Base-by-base conservation (phyloP, 1,284 basidiomycete species). In the Irpex sp. region DNA sequence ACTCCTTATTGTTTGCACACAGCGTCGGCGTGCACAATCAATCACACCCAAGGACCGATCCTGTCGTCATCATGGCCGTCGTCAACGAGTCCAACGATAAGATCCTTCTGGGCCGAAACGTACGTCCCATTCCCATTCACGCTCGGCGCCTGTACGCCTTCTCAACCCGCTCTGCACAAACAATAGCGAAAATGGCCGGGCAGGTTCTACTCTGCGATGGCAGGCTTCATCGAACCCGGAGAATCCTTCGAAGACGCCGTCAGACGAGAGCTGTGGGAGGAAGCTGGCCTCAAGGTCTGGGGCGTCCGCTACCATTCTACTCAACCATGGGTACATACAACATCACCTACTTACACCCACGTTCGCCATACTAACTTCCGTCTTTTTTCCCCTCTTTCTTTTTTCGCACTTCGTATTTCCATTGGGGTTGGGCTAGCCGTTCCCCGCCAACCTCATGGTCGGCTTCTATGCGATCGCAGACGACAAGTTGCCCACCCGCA, bases 201-300 rank as follows among this genome's bases (percentile, higher is more conserved):
- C 0, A 86, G 81, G 54, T 91, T 92, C 76, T 97, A 94, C 76
- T 96, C 93, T 4, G 93, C 93, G 59, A 78, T 97, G 19, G 94
- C 94, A 1, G 95, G 95, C 1, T 97, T 97, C 72, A 86, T 94
- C 61, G 95, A 97, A 74, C 93, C 94, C 2, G 95, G 92, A n/a
- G 96, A 97, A 76, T 88, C 91, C 0, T 92, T 98, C 67, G 97
- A 99, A 76, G 96, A 98, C 69, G 92, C 96, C 0, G 96, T 98
- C 15, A 84, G 87, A 65, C 84, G 97, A 37, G 97, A 98, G 76
- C 91, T 97, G 70, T 91, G 94, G 85, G 97, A 98, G 75, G 97
- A 98, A 76, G 92, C 94, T 0, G 97, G 97, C 4, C 85, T 98
- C 19, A 85, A 83, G 52, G 93, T 96, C 6, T 91, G 89, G 78